Conservation (phyloP, 345 rosid genomes). For the Populus nigra region DNA sequence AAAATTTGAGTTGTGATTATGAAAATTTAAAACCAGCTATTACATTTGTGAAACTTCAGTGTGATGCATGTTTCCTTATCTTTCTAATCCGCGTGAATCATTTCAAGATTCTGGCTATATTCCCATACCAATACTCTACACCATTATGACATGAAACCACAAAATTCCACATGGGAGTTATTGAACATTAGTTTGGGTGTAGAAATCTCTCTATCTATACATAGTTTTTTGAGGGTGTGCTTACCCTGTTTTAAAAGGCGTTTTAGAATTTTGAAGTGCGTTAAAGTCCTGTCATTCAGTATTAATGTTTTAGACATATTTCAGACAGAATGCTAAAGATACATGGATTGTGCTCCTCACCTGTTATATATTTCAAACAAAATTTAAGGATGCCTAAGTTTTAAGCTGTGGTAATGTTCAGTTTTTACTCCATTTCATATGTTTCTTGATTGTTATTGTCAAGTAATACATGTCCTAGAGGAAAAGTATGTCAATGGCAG, state of each 20-base stretch:
- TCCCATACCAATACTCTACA: too few species aligned
- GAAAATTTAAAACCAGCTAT: background rate
- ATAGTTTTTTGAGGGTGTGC: background rate
- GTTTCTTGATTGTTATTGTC: background rate
- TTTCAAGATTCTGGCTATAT: background rate
- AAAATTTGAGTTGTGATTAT: background rate
- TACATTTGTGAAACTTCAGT: background rate
- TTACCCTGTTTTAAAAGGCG: background rate
- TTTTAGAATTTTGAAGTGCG: background rate
- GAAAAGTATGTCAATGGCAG: background rate
- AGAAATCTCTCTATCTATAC: background rate
- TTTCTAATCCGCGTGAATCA: background rate
- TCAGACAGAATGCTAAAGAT: background rate
- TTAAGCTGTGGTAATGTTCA: background rate
- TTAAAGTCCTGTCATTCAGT: background rate
- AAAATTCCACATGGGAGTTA: background rate
- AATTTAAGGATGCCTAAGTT: background rate
- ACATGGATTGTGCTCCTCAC: background rate
- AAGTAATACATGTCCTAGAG: background rate
- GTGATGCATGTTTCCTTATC: background rate
- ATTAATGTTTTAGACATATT: background rate
- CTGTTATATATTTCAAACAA: background rate
- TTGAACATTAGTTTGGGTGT: background rate
- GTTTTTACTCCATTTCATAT: background rate
- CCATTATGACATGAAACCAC: background rate